Evolutionary conservation across 73 alveolate species (phyloP).

Genomic region (Paramecium bursaria): DNA sequence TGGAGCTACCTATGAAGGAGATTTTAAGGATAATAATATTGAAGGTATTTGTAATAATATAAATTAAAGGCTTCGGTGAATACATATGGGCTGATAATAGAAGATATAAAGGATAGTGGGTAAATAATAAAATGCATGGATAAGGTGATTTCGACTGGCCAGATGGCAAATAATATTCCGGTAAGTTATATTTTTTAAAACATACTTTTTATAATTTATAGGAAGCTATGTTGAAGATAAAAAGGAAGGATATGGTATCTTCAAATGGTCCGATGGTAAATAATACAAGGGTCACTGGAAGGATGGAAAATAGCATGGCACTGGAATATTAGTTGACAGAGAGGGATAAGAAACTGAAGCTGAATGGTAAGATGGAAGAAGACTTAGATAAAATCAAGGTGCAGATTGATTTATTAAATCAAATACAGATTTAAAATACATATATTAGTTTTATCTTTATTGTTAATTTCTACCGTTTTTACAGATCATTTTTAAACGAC

Average conservation of each 20-base stretch:
- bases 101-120: constrained; percentile 69
- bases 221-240: constrained; percentile 79
- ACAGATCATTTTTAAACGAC: too few relatives aligned
- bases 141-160: constrained; percentile 71
- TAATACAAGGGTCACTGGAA: constrained; percentile 77
- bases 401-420: too few relatives aligned
- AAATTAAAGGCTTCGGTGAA: constrained; percentile 45
- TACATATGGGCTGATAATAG: constrained; percentile 75
- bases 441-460: too few relatives aligned
- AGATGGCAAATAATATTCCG: constrained; percentile 66
- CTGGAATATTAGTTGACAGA: constrained; percentile 61
- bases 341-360: constrained; percentile 60
- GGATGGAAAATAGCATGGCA: constrained; percentile 88
- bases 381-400: constrained; percentile 68
- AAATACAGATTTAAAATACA: too few relatives aligned
- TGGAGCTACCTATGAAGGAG: constrained; percentile 86
- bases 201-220: constrained; percentile 62
- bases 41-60: constrained; percentile 32
- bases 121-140: constrained; percentile 71
- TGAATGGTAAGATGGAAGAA: constrained; percentile 67
- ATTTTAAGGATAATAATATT: constrained; percentile 74
- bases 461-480: too few relatives aligned
- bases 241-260: constrained; percentile 68
- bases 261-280: constrained; percentile 67
- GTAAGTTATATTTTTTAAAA: constrained; percentile 26